Evolutionary conservation across 306 rosid genomes (phyloP).

Genomic region (Carpinus viminea): DNA sequence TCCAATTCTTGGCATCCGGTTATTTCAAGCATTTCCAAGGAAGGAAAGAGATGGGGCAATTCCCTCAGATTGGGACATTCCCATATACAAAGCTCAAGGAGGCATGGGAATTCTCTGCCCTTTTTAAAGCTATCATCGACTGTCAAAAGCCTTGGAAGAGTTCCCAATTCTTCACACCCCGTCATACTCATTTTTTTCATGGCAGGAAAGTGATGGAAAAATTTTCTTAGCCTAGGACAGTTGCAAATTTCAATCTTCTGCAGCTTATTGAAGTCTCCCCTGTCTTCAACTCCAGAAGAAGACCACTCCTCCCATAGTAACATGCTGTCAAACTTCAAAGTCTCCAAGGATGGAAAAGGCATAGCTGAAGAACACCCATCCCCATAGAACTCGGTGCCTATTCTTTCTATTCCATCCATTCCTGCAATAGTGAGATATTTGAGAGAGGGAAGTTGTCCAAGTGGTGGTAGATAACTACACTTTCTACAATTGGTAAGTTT

Average conservation of each 20-base stretch:
- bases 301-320: slow-evolving; percentile 35
- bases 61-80: slow-evolving; percentile 32
- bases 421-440: slow-evolving; percentile 33
- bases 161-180: slow-evolving; percentile 28
- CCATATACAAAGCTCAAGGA: slow-evolving; percentile 29
- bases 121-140: neutral
- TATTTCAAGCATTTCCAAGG: slow-evolving; percentile 27
- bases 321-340: slow-evolving; percentile 32
- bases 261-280: slow-evolving; percentile 20
- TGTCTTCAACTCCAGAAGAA: slow-evolving; percentile 30
- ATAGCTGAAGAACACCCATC: slow-evolving; percentile 7
- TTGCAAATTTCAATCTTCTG: slow-evolving; percentile 23
- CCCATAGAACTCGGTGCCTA: slow-evolving; percentile 26
- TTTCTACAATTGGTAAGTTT: slow-evolving; percentile 13
- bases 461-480: slow-evolving; percentile 34
- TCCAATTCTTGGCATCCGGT: slow-evolving; percentile 27
- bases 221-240: slow-evolving; percentile 35
- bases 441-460: slow-evolving; percentile 34
- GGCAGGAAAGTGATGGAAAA: slow-evolving; percentile 21
- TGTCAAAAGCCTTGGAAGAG: slow-evolving; percentile 20
- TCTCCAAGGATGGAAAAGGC: slow-evolving; percentile 33
- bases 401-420: slow-evolving; percentile 15
- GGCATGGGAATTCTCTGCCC: slow-evolving; percentile 29
- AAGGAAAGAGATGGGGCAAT: slow-evolving; percentile 27
- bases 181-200: slow-evolving; percentile 29